Evolutionary conservation across 371 early-diverging fungal genomes (phyloP), one percentile per base, ranked within the genome.

Genomic region (Capniomyces stellatus): DNA sequence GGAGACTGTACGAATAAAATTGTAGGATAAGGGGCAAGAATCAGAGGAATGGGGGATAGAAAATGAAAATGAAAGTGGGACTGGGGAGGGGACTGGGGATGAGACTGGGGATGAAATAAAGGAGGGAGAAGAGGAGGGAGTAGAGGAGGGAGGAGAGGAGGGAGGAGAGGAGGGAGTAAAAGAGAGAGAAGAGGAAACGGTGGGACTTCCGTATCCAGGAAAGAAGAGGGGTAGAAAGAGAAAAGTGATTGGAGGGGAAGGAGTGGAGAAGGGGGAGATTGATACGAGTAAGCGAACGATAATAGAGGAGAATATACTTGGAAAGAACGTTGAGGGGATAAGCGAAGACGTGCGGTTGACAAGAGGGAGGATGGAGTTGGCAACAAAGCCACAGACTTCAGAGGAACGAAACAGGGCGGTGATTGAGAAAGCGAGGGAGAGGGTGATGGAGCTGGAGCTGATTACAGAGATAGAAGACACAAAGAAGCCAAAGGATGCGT

Each of bases 341-440:
- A n/a, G n/a, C n/a, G n/a, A n/a, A n/a, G n/a, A n/a, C n/a, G n/a
- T n/a, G n/a, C n/a, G n/a, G n/a, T n/a, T n/a, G n/a, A 41, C 22
- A 52, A 55, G 22, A 23, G 51, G 15, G 30, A 27, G 13, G 52
- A 43, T 4, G 53, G 25, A 21, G 57, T 46, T 12, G 30, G 35
- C 2, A 25, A 19, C 23, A 42, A 18, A 15, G 35, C 15, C 35
- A 35, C 6, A 35, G 10, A 35, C 35, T 10, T 15, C 6, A 35
- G 35, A 35, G 6, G 15, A 10, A 35, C 6, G 35, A 15, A 10
- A 6, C 6, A 15, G 15, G 35, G 15, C 15, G 15, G 35, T 35
- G 35, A 6, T 35, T 10, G 35, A 35, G 35, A 15, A 35, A 15
- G 10, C 41, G 23, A 48, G 12, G 49, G 59, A 29, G 52, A 61